Evolutionary conservation across 495 filamentous ascomycete species (phyloP).

Genomic region (Tirmania nivea): DNA sequence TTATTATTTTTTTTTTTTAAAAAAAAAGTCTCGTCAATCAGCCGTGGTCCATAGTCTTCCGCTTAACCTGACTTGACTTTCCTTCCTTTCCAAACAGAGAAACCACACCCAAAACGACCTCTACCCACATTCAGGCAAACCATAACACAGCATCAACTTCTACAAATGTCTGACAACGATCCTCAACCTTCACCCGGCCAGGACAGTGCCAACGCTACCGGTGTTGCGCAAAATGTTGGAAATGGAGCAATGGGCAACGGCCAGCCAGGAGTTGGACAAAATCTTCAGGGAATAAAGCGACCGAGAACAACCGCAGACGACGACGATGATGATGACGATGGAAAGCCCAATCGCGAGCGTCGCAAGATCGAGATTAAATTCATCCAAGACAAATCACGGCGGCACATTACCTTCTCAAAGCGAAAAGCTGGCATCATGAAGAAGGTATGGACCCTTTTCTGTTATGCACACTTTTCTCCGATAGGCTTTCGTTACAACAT

Average conservation of each 20-base stretch:
- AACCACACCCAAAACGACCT: constrained; percentile 1
- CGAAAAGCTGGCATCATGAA: constrained; percentile 99
- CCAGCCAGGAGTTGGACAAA: constrained; percentile 31
- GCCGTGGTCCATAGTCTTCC: background rate
- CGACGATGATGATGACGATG: constrained; percentile 96
- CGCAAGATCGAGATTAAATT: constrained; percentile 99
- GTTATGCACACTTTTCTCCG: background rate
- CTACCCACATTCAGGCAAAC: constrained; percentile 20
- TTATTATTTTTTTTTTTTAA: background rate
- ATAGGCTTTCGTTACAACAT: background rate
- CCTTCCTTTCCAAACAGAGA: background rate
- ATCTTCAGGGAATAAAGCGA: constrained; percentile 74
- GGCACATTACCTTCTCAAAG: constrained; percentile 99
- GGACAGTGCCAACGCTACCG: constrained; percentile 23
- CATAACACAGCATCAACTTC: constrained; percentile 18
- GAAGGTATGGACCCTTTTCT: constrained; percentile 47
- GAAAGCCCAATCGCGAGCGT: constrained; percentile 93
- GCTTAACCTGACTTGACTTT: background rate
- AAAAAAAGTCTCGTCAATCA: background rate
- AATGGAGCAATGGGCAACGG: constrained; percentile 23
- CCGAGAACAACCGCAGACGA: constrained; percentile 54
- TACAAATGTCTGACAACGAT: constrained; percentile 20
- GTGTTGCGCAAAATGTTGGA: constrained; percentile 3
- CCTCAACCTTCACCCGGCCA: constrained; percentile 24
- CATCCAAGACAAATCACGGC: constrained; percentile 98